These are phyloP conservation scores for Euclidium syriacum DNA, from an alignment of 345 rosid species.

Conservation along the genomic window DNA sequence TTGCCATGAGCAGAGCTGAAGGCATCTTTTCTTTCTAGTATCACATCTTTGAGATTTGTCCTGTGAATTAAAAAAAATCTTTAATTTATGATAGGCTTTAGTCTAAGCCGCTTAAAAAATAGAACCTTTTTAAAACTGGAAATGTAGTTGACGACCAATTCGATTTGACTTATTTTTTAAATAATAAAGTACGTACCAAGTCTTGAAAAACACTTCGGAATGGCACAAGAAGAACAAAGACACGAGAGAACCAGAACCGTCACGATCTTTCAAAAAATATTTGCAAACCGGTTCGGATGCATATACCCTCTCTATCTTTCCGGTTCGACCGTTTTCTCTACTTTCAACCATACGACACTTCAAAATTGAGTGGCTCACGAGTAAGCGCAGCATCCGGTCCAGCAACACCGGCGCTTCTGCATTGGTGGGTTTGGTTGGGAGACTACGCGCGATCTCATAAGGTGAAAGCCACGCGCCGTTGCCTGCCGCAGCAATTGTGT, in stretches of 20 bases:
- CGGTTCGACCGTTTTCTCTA: background rate
- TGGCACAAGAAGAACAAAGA: slow-evolving; percentile 17
- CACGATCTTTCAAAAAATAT: slow-evolving; percentile 20
- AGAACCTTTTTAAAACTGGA: too few species aligned
- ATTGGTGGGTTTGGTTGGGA: slow-evolving; percentile 35
- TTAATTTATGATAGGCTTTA: too few species aligned
- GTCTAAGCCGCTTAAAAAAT: too few species aligned
- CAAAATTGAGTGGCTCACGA: slow-evolving; percentile 44
- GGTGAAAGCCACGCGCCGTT: slow-evolving; percentile 36
- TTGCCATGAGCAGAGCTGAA: slow-evolving; percentile 50
- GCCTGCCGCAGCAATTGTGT: slow-evolving; percentile 35
- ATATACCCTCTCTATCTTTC: slow-evolving; percentile 8
- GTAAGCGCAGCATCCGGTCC: slow-evolving; percentile 46
- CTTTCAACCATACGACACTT: slow-evolving; percentile 28
- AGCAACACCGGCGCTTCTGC: slow-evolving; percentile 41
- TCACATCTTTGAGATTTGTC: slow-evolving; percentile 41
- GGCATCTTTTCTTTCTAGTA: slow-evolving; percentile 48
- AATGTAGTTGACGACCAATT: background rate
- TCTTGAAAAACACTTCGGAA: slow-evolving; percentile 12
- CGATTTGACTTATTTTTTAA: background rate
- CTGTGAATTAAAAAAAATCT: slow-evolving; percentile 14
- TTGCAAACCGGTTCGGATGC: slow-evolving; percentile 29
- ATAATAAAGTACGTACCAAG: slow-evolving; percentile 17
- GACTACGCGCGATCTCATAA: slow-evolving; percentile 33
- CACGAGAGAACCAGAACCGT: slow-evolving; percentile 21